A percentile compares a stretch with the other conserved stretches of the same genome.
Conservation (phyloP, 805 yeast species). For the Nakazawaea laoshanensis region DNA sequence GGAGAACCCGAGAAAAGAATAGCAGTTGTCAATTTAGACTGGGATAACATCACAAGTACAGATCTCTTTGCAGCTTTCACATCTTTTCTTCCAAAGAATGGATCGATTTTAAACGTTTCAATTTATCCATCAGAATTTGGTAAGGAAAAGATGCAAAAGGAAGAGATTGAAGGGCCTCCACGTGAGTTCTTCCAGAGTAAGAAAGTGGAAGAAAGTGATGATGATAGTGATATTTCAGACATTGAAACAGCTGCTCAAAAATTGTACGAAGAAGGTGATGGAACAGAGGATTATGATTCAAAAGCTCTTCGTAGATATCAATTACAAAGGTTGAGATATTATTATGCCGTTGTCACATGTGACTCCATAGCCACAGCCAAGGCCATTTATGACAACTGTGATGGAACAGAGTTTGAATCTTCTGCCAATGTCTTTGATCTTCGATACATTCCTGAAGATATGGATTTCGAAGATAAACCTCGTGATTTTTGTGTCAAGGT, state of each 20-base stretch:
- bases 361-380: slow-evolving; percentile 66
- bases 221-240: slow-evolving; percentile 35
- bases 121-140: slow-evolving; percentile 91
- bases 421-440: slow-evolving; percentile 92
- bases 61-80: slow-evolving; percentile 86
- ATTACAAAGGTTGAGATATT: slow-evolving; percentile 85
- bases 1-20: slow-evolving; percentile 78
- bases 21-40: slow-evolving; percentile 93
- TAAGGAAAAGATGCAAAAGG: slow-evolving; percentile 81
- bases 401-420: slow-evolving; percentile 92
- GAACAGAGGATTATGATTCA: slow-evolving; percentile 76
- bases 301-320: slow-evolving; percentile 83
- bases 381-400: slow-evolving; percentile 76
- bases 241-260: slow-evolving; percentile 58
- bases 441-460: slow-evolving; percentile 87
- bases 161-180: slow-evolving; percentile 90
- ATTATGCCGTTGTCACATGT: slow-evolving; percentile 84
- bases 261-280: slow-evolving; percentile 73
- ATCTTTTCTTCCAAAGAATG: slow-evolving; percentile 74
- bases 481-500: slow-evolving; percentile 64
- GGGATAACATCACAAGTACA: slow-evolving; percentile 89
- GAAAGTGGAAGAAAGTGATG: slow-evolving; percentile 30
- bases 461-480: slow-evolving; percentile 76
- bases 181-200: slow-evolving; percentile 60
- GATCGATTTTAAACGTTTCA: slow-evolving; percentile 56